phyloP scores from a whole-genome alignment of 495 filamentous ascomycete species.

The Xylaria curta region DNA sequence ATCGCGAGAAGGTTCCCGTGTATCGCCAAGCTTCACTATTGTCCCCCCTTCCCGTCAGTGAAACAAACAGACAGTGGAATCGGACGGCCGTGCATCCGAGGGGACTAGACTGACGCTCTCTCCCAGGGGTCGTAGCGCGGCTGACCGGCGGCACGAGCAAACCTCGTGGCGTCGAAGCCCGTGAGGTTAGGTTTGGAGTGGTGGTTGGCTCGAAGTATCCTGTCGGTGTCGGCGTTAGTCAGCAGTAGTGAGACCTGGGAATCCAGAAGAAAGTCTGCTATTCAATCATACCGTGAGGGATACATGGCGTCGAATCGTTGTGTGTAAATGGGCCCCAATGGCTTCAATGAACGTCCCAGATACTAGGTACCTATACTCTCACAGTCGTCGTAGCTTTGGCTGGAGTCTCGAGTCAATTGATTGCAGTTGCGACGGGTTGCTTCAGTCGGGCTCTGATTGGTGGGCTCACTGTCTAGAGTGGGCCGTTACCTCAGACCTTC shows the following conservation, averaged over 20 bases:
- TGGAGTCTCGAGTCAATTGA: neutral
- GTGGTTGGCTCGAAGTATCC: slow-evolving; percentile 47
- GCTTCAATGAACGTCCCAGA: slow-evolving; percentile 8
- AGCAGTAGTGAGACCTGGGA: neutral
- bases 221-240: slow-evolving; percentile 25
- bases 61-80: neutral
- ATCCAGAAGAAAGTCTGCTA: neutral
- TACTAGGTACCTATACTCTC: slow-evolving; percentile 9
- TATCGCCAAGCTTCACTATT: slow-evolving; percentile 93
- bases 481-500: neutral
- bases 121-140: slow-evolving; percentile 88
- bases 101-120: slow-evolving; percentile 62
- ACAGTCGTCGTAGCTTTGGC: neutral
- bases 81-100: slow-evolving; percentile 33
- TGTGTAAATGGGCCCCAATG: slow-evolving; percentile 7
- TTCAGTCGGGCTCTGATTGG: slow-evolving; percentile 18
- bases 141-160: slow-evolving; percentile 68
- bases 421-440: neutral
- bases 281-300: slow-evolving; percentile 47
- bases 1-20: slow-evolving; percentile 80
- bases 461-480: neutral
- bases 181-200: slow-evolving; percentile 70
- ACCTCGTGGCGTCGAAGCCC: slow-evolving; percentile 79
- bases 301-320: slow-evolving; percentile 43
- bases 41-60: neutral